Evolutionary conservation across 176 grass and related monocot genomes (phyloP).

Genomic region (Pontederia crassipes): DNA sequence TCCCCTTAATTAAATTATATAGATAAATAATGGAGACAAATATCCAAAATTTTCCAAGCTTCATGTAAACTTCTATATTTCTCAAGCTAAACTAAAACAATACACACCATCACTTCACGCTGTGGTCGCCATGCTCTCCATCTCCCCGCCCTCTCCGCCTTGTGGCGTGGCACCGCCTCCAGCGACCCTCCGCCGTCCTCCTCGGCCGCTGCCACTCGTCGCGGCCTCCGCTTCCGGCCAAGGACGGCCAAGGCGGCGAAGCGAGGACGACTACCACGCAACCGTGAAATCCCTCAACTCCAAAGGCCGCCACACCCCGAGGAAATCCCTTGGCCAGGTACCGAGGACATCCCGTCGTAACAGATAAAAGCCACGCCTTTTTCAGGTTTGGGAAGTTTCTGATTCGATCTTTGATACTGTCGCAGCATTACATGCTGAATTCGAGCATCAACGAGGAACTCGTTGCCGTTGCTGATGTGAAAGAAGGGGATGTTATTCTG

Average conservation of each 20-base stretch:
- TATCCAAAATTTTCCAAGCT: no score
- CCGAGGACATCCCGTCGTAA: not conserved
- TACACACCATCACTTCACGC: no score
- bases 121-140: conserved; percentile 7
- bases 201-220: conserved; percentile 2
- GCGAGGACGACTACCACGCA: conserved; percentile 58
- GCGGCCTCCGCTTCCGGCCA: conserved; percentile 1
- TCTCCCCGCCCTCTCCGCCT: conserved; percentile 19
- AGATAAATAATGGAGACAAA: no score
- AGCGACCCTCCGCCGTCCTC: not conserved
- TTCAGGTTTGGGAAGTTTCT: not conserved
- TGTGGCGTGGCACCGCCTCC: not conserved
- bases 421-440: conserved; percentile 86
- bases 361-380: not conserved
- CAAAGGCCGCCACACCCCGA: conserved; percentile 53
- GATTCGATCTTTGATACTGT: not conserved
- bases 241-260: not conserved
- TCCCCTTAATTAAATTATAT: no score
- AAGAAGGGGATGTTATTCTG: conserved; percentile 70
- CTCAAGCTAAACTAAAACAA: no score
- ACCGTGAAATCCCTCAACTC: conserved; percentile 79
- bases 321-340: conserved; percentile 91
- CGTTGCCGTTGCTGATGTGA: conserved; percentile 36
- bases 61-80: no score
- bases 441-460: conserved; percentile 68